A percentile compares a stretch with the other conserved stretches of the same genome.
Conservation (phyloP, 1,284 basidiomycete species). For the Peniophora sp. region DNA sequence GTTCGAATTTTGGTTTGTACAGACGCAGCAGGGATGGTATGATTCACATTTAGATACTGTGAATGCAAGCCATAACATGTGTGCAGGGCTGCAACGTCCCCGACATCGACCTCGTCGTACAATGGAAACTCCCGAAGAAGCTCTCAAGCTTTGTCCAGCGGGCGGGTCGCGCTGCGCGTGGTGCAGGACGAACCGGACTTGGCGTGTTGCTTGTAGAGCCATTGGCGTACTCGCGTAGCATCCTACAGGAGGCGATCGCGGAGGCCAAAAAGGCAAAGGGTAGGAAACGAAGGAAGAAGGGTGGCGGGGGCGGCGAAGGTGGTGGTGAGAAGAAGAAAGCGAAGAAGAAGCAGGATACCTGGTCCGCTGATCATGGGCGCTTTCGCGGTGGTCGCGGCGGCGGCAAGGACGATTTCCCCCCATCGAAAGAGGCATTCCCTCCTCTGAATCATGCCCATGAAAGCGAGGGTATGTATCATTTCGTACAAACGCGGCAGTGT, state of each 20-base stretch:
- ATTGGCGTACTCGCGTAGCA: constrained; percentile 6
- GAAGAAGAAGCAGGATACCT: too few relatives aligned
- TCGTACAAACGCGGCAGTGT: constrained; percentile 12
- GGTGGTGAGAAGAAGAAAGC: too few relatives aligned
- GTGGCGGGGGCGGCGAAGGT: too few relatives aligned
- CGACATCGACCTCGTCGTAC: constrained; percentile 17
- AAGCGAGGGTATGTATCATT: constrained; percentile 11
- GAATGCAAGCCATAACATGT: neutral
- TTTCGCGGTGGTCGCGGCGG: neutral
- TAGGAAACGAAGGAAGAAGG: too few relatives aligned
- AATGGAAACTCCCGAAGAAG: constrained; percentile 17
- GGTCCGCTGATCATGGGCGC: neutral
- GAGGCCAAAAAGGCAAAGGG: too few relatives aligned
- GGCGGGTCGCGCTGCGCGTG: constrained; percentile 16
- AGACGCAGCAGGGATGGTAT: constrained; percentile 17
- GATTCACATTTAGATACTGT: neutral
- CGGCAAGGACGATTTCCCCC: neutral
- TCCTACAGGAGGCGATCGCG: too few relatives aligned
- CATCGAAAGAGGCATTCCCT: neutral
- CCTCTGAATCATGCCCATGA: neutral
- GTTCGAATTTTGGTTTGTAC: constrained; percentile 14
- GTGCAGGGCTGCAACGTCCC: constrained; percentile 17
- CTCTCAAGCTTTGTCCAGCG: constrained; percentile 18
- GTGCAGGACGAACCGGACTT: constrained; percentile 6
- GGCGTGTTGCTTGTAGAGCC: constrained; percentile 17